phyloP scores from a whole-genome alignment of 2,329 filamentous ascomycete species.

The Harringtonia aguacate region DNA sequence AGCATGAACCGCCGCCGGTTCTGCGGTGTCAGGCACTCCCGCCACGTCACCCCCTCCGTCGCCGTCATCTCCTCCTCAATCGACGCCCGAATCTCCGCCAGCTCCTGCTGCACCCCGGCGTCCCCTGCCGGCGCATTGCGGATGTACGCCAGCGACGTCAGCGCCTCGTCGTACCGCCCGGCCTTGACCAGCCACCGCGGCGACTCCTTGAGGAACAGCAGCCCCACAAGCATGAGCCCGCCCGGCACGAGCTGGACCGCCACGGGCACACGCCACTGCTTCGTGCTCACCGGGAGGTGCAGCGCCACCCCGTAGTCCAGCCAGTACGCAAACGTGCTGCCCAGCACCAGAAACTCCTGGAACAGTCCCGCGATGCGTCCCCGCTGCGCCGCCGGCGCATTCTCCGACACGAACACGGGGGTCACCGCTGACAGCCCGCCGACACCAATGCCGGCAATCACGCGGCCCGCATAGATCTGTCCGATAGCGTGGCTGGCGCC shows the following conservation, averaged over 20 bases:
- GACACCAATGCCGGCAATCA: constrained; percentile 21
- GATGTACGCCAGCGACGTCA: constrained; percentile 60
- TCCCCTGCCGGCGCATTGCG: constrained; percentile 55
- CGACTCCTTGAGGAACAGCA: constrained; percentile 60
- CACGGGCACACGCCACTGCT: constrained; percentile 41
- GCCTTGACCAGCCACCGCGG: constrained; percentile 69
- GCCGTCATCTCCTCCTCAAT: background rate
- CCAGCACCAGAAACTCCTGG: constrained; percentile 32
- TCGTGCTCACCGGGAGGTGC: constrained; percentile 22
- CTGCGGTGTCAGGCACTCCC: constrained; percentile 16
- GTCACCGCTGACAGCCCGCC: constrained; percentile 30
- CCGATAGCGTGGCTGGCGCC: constrained; percentile 3
- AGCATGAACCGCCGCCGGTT: constrained; percentile 3
- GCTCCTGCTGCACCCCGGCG: constrained; percentile 62
- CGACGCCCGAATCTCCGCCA: constrained; percentile 51
- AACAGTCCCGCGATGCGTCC: constrained; percentile 31
- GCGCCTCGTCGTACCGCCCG: constrained; percentile 51
- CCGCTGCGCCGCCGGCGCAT: constrained; percentile 34
- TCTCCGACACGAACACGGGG: constrained; percentile 34
- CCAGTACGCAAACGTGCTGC: constrained; percentile 28
- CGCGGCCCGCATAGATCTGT: constrained; percentile 25
- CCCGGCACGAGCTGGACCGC: constrained; percentile 55
- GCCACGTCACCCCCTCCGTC: constrained; percentile 1
- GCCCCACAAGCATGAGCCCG: constrained; percentile 50
- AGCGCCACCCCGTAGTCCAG: constrained; percentile 32